phyloP scores from a whole-genome alignment of 176 grass and related monocot genomes.

The Saccharum officinarum region DNA sequence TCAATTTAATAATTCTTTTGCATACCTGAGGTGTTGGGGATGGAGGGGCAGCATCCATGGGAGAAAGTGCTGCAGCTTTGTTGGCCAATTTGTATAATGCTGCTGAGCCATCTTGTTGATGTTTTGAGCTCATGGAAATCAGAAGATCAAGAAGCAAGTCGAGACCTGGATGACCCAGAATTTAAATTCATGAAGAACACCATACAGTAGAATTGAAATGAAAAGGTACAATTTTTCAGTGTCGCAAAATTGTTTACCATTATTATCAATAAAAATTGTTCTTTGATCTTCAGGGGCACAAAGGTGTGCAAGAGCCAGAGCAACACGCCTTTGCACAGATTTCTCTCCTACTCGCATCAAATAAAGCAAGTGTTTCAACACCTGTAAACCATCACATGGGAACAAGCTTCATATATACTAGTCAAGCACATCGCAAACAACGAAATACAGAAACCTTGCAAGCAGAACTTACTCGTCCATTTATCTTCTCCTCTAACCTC shows the following conservation, averaged over 20 bases:
- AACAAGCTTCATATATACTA: slow-evolving; percentile 33
- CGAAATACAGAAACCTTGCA: slow-evolving; percentile 16
- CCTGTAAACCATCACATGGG: slow-evolving; percentile 53
- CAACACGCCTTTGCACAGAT: slow-evolving; percentile 84
- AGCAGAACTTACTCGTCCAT: slow-evolving; percentile 76
- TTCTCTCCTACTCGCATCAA: slow-evolving; percentile 93
- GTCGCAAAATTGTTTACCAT: slow-evolving; percentile 49
- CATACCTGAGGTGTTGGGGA: slow-evolving; percentile 94
- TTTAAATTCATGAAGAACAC: slow-evolving; percentile 26
- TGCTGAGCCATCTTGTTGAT: slow-evolving; percentile 92
- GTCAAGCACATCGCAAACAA: not conserved
- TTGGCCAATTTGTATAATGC: slow-evolving; percentile 95
- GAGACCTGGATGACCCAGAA: slow-evolving; percentile 63
- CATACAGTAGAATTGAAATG: not conserved
- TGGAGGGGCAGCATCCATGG: slow-evolving; percentile 90
- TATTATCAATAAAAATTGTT: slow-evolving; percentile 96
- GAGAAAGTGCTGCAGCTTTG: slow-evolving; percentile 89
- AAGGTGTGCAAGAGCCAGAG: slow-evolving; percentile 95
- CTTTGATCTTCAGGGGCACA: slow-evolving; percentile 90
- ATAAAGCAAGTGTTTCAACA: slow-evolving; percentile 93
- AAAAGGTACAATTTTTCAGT: slow-evolving; percentile 14
- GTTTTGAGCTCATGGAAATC: slow-evolving; percentile 69
- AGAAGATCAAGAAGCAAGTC: slow-evolving; percentile 94
- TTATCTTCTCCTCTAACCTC: slow-evolving; percentile 97
- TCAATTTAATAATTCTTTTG: slow-evolving; percentile 6